Conservation (phyloP, 495 filamentous ascomycete species). For the Pseudevernia furfuracea region DNA sequence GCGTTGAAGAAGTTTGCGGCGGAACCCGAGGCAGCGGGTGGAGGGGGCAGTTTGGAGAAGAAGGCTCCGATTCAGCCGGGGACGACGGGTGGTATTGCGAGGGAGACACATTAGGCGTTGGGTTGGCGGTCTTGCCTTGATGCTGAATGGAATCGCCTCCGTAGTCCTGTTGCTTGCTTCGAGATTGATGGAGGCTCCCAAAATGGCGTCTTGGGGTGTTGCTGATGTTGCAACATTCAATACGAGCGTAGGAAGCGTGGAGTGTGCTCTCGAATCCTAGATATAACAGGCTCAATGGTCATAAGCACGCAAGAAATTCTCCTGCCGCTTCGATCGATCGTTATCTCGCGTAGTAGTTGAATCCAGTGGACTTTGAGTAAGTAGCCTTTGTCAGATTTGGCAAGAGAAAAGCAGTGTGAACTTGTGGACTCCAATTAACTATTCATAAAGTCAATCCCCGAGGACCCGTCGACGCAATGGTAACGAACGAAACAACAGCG, state of each 20-base stretch:
- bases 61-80: constrained; percentile 21
- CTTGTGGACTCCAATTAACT: neutral
- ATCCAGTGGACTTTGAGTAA: too few species aligned
- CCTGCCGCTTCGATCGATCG: too few species aligned
- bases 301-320: neutral
- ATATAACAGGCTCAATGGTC: neutral
- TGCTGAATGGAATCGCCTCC: too few species aligned
- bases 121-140: neutral
- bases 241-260: neutral
- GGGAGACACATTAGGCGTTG: constrained; percentile 26
- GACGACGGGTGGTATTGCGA: constrained; percentile 21
- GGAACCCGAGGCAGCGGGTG: constrained; percentile 22
- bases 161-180: too few species aligned
- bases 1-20: constrained; percentile 28
- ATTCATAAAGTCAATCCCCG: neutral
- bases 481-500: neutral
- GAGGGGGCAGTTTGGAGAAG: constrained; percentile 19
- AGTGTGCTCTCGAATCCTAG: neutral
- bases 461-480: neutral
- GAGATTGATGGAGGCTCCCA: neutral
- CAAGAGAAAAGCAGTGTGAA: too few species aligned
- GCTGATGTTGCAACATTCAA: neutral
- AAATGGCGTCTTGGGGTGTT: neutral
- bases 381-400: too few species aligned
- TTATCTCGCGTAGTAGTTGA: too few species aligned